These are phyloP conservation scores for Rhizoclosmatium sp. DNA, from an alignment of 192 early-diverging fungal species.

Conservation along the genomic window DNA sequence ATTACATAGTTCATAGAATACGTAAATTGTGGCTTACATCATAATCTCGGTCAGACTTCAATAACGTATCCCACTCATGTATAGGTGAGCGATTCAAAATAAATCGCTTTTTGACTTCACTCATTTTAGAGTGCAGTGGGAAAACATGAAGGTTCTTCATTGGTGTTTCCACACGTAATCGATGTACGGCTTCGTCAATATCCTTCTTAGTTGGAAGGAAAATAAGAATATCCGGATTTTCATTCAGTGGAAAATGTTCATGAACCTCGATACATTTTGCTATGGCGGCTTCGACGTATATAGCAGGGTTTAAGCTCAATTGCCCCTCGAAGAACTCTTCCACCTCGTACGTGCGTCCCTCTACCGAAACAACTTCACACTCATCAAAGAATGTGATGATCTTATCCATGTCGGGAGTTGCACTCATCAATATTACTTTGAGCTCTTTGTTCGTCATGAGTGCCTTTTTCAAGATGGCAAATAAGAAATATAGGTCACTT, in stretches of 20 bases:
- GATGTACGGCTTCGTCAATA: constrained; percentile 19
- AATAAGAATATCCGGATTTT: constrained; percentile 40
- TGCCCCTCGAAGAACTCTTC: constrained; percentile 2
- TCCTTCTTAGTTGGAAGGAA: constrained; percentile 31
- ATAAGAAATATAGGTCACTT: constrained; percentile 37
- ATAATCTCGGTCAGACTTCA: background rate
- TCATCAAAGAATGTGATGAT: constrained; percentile 32
- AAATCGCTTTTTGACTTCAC: constrained; percentile 22
- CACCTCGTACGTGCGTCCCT: constrained; percentile 22
- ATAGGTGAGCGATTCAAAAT: constrained; percentile 26
- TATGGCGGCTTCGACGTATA: constrained; percentile 14
- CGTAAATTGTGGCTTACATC: too few relatives aligned
- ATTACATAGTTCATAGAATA: too few relatives aligned
- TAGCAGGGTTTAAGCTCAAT: background rate
- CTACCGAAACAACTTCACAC: constrained; percentile 31
- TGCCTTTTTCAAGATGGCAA: constrained; percentile 37
- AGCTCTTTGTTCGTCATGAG: constrained; percentile 23
- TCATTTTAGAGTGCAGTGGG: constrained; percentile 22
- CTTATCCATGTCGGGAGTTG: constrained; percentile 24
- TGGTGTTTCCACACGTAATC: background rate
- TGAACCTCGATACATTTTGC: constrained; percentile 13
- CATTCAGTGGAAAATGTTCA: background rate
- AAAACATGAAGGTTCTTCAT: constrained; percentile 21
- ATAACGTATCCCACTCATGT: constrained; percentile 5
- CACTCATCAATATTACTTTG: constrained; percentile 43